These are phyloP conservation scores for Udeniomyces megalosporus DNA, from an alignment of 768 basidiomycete species.

Conservation along the genomic window DNA sequence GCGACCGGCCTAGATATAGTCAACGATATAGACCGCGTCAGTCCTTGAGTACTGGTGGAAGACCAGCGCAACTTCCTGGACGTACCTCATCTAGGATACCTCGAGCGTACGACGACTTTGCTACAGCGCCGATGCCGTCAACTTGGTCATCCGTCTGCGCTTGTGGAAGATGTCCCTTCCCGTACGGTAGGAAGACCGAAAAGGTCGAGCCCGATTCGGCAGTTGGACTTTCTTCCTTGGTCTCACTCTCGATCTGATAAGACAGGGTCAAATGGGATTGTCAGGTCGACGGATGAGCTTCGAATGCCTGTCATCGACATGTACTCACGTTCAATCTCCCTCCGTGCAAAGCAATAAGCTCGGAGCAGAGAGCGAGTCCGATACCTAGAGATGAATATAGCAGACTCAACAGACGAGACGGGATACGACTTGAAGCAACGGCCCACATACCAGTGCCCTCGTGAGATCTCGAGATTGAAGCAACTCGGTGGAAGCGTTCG, in stretches of 20 bases:
- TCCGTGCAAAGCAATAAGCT: slow-evolving; percentile 2
- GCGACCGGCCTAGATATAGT: not conserved
- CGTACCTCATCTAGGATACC: not conserved
- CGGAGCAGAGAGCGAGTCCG: slow-evolving; percentile 6
- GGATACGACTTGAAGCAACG: not conserved
- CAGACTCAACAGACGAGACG: not conserved
- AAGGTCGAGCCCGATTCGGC: slow-evolving; percentile 2
- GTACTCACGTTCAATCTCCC: not conserved
- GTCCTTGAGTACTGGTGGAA: too few species aligned
- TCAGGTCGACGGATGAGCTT: not conserved
- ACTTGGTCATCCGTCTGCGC: not conserved
- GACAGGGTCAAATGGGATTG: not conserved
- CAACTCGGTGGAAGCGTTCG: slow-evolving; percentile 10
- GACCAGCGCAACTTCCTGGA: too few species aligned
- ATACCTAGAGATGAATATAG: not conserved
- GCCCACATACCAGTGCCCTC: slow-evolving; percentile 5
- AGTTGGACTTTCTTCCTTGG: slow-evolving; percentile 1
- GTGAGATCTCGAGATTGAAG: not conserved
- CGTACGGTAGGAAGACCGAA: slow-evolving; percentile 1
- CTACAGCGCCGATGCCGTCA: not conserved
- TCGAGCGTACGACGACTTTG: not conserved
- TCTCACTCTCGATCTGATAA: not conserved
- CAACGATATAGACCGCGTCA: too few species aligned
- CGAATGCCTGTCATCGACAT: too few species aligned
- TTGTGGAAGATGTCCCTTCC: slow-evolving; percentile 3